Evolutionary conservation across 2,329 filamentous ascomycete species (phyloP).

Genomic region (Paraconiothyrium sp.): DNA sequence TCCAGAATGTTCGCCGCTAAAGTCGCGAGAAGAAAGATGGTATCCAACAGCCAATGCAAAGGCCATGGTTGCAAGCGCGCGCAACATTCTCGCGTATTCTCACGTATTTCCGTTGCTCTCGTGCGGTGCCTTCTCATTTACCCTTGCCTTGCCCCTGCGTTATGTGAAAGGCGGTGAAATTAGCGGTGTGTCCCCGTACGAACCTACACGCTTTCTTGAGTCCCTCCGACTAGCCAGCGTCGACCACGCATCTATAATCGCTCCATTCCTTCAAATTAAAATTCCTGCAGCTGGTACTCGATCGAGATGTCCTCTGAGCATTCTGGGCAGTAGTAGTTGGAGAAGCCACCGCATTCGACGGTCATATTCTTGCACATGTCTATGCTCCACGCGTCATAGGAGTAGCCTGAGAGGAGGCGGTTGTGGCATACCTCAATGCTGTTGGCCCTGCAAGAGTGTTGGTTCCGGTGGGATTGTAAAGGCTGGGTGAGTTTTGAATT

Average conservation of each 20-base stretch:
- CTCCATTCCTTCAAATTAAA: slow-evolving; percentile 21
- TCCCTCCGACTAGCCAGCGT: slow-evolving; percentile 4
- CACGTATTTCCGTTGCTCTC: background rate
- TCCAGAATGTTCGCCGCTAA: background rate
- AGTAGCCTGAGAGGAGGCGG: slow-evolving; percentile 57
- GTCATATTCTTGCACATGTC: slow-evolving; percentile 58
- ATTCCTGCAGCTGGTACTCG: slow-evolving; percentile 55
- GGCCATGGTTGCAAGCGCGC: background rate
- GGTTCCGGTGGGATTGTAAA: background rate
- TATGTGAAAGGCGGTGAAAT: background rate
- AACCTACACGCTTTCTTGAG: background rate
- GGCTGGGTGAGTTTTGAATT: background rate
- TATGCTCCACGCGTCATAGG: slow-evolving; percentile 58
- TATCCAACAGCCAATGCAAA: slow-evolving; percentile 10
- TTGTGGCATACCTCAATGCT: slow-evolving; percentile 57
- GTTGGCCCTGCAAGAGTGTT: slow-evolving; percentile 44
- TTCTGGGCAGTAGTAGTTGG: slow-evolving; percentile 56
- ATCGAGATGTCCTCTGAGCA: slow-evolving; percentile 56
- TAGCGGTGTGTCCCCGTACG: slow-evolving; percentile 21
- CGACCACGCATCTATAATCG: slow-evolving; percentile 9
- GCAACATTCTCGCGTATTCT: background rate
- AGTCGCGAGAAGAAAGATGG: slow-evolving; percentile 2
- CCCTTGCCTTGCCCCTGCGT: background rate
- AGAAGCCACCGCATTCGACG: slow-evolving; percentile 54
- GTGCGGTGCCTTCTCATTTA: background rate